Conservation (phyloP, 1,284 basidiomycete species). For the Clitocybe nebularis region DNA sequence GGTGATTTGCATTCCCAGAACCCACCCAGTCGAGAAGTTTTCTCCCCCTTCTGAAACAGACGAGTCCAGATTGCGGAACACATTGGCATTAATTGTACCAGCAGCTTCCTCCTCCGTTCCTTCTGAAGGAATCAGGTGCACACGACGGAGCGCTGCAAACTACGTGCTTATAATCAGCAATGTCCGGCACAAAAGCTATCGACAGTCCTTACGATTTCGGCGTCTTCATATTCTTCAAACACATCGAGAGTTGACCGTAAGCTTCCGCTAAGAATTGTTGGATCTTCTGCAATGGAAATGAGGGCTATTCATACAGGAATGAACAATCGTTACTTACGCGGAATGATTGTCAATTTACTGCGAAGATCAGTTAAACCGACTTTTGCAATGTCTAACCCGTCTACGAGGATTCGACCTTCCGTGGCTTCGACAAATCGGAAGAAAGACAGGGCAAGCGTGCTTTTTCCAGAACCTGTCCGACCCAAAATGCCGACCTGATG, state of each 20-base stretch:
- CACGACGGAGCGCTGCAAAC: conserved; percentile 86
- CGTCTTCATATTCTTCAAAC: conserved; percentile 85
- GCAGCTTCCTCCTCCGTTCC: conserved; percentile 49
- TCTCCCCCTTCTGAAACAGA: conserved; percentile 88
- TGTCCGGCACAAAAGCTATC: not conserved
- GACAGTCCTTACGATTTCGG: conserved; percentile 63
- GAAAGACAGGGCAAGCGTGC: conserved; percentile 87
- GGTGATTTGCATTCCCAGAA: too few relatives aligned
- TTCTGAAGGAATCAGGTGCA: conserved; percentile 75
- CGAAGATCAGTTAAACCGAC: conserved; percentile 89
- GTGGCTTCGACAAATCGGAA: conserved; percentile 94
- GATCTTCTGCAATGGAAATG: conserved; percentile 60
- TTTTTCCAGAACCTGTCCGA: conserved; percentile 87
- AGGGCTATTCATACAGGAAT: not conserved
- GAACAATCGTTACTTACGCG: conserved; percentile 50
- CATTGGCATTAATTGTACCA: conserved; percentile 68
- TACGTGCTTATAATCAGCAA: conserved; percentile 24
- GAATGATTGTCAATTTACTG: conserved; percentile 86
- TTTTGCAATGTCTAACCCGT: conserved; percentile 82
- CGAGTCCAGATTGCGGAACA: conserved; percentile 85
- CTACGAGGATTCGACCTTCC: conserved; percentile 79
- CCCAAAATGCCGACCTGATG: conserved; percentile 80
- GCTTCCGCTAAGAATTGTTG: conserved; percentile 84
- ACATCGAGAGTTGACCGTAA: conserved; percentile 89
- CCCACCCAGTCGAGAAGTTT: conserved; percentile 86